Conservation (phyloP, 1,284 basidiomycete genomes). For the Chondrostereum purpureum region DNA sequence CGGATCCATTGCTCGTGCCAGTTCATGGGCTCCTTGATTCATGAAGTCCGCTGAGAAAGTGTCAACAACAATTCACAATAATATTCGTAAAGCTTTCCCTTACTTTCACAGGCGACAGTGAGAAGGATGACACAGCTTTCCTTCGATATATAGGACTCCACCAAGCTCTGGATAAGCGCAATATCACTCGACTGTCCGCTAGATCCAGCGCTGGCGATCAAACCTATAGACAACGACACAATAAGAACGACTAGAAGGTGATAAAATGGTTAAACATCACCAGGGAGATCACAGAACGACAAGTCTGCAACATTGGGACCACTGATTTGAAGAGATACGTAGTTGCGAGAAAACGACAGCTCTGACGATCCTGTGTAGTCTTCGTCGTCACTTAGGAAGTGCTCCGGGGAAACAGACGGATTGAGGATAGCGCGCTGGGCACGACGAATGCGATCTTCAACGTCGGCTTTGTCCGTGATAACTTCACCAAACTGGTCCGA, state of each 20-base stretch:
- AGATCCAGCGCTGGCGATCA: conserved; percentile 40
- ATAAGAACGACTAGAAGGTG: neutral
- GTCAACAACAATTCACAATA: too few species aligned
- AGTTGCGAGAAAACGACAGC: conserved; percentile 31
- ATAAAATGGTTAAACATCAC: too few species aligned
- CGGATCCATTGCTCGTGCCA: conserved; percentile 38
- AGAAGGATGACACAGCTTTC: conserved; percentile 47
- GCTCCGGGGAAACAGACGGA: conserved; percentile 18
- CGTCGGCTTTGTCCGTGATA: conserved; percentile 27
- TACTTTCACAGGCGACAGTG: conserved; percentile 48
- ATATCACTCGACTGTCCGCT: conserved; percentile 34
- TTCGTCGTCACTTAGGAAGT: conserved; percentile 19
- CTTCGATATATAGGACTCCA: conserved; percentile 36
- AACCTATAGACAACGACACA: conserved; percentile 22
- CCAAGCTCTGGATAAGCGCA: conserved; percentile 38
- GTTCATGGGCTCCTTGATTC: conserved; percentile 41
- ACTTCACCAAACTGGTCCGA: conserved; percentile 29
- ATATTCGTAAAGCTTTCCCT: conserved; percentile 13
- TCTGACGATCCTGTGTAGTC: conserved; percentile 9
- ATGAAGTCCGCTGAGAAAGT: conserved; percentile 42
- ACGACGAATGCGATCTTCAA: conserved; percentile 34
- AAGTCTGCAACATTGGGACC: conserved; percentile 34
- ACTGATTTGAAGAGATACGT: conserved; percentile 31
- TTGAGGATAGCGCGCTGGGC: conserved; percentile 41
- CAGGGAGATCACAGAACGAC: conserved; percentile 40